Base-by-base conservation (phyloP, 306 rosid species). In the Hylodesmum podocarpum region DNA sequence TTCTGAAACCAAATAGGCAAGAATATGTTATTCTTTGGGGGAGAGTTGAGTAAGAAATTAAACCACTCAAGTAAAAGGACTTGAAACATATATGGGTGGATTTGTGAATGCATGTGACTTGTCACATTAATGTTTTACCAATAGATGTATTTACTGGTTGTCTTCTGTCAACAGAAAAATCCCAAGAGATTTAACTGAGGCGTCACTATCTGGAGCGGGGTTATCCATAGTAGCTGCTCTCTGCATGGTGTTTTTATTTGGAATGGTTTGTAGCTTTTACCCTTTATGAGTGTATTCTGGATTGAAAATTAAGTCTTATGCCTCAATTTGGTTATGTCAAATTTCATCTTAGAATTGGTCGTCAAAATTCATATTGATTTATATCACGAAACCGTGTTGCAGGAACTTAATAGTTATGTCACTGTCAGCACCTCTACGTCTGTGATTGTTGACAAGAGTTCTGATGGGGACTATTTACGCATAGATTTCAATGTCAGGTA, bases 141-240 rank as follows among this genome's bases (percentile, higher is more conserved):
- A 78, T 36, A 36, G 34, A 74, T 64, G 19, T 36, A 16, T 29
- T 9, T 54, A 21, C 36, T 33, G 40, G 44, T 37, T 78, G 63
- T 64, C 65, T 76, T 78, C 58, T 59, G 15, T 77, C 28, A 51
- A 58, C 92, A 95, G 99, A 89, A 95, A 95, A 90, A 95, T 92
- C 66, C 99, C 99, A 2, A 89, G 99, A 82, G 99, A 95, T 86
- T 88, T 95, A 86, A 95, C 99, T 3, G 99, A 95, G 88, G 97
- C 99, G 8, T 90, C 99, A 22, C 49, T 95, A 83, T 92, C 99
- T 0, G 99, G 99, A 78, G 99, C 99, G 34, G 99, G 99, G 73
- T 89, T 95, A 84, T 95, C 99, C 66, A 89, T 95, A 41, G 5
- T 88, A 59, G 97, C 99, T 78, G 99, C 99, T 65, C 88, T 95